Evolutionary conservation across 2,329 filamentous ascomycete genomes (phyloP).

Genomic region (Aspergillaceae sp.): DNA sequence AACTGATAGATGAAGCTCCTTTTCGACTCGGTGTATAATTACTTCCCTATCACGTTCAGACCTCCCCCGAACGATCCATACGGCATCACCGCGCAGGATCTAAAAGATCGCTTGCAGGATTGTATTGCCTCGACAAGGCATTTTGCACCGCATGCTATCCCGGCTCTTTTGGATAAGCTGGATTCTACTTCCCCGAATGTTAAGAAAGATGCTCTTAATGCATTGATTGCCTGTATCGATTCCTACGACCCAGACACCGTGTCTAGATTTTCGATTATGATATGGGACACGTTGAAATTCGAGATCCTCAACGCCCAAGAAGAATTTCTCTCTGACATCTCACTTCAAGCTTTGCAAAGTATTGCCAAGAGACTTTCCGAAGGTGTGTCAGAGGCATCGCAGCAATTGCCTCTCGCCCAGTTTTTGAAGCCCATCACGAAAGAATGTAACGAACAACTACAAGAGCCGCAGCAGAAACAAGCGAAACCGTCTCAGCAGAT

Average conservation of each 20-base stretch:
- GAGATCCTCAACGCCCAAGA: conserved; percentile 60
- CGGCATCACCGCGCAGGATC: conserved; percentile 58
- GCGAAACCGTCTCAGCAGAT: conserved; percentile 57
- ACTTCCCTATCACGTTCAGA: conserved; percentile 63
- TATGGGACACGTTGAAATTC: conserved; percentile 63
- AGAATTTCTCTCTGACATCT: conserved; percentile 54
- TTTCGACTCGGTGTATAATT: conserved; percentile 63
- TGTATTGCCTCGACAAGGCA: conserved; percentile 55
- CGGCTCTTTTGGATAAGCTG: conserved; percentile 59
- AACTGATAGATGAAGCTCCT: conserved; percentile 34
- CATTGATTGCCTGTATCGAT: conserved; percentile 52
- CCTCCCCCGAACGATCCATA: conserved; percentile 62
- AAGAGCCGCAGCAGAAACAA: conserved; percentile 61
- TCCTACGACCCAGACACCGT: conserved; percentile 53
- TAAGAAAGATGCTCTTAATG: conserved; percentile 59
- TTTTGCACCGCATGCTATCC: conserved; percentile 59
- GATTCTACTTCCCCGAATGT: conserved; percentile 62
- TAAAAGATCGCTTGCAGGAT: conserved; percentile 55
- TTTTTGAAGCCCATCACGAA: conserved; percentile 56
- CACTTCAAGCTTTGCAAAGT: conserved; percentile 46
- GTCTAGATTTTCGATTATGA: conserved; percentile 53
- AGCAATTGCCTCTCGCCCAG: conserved; percentile 38
- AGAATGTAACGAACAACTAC: conserved; percentile 59
- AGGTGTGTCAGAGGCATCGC: conserved; percentile 29
- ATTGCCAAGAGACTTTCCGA: conserved; percentile 50